Conservation (phyloP, 208 protist species). For the Herpetomonas samuelpessoai region DNA sequence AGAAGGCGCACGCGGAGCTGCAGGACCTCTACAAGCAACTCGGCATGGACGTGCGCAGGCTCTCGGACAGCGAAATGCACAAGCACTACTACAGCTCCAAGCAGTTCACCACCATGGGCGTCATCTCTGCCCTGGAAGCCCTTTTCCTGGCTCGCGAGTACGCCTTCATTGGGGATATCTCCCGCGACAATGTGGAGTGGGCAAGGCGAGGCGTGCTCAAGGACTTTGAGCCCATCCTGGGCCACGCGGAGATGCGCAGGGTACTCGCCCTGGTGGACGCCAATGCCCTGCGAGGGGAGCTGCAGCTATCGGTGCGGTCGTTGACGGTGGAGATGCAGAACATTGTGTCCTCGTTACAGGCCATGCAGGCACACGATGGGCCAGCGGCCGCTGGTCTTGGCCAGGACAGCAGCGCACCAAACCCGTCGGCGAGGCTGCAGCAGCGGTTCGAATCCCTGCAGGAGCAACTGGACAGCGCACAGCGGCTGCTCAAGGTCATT, state of each 20-base stretch:
- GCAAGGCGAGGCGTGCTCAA: constrained; percentile 45
- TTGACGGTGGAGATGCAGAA: constrained; percentile 30
- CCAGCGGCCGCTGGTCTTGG: background rate
- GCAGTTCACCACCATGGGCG: constrained; percentile 49
- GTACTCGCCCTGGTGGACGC: constrained; percentile 65
- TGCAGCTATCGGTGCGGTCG: constrained; percentile 30
- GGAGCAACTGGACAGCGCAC: constrained; percentile 26
- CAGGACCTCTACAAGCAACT: constrained; percentile 60
- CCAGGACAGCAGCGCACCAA: constrained; percentile 6
- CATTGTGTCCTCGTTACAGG: constrained; percentile 13
- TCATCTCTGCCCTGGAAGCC: constrained; percentile 69
- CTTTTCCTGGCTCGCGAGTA: constrained; percentile 74
- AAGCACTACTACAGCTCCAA: constrained; percentile 64
- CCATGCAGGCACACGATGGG: constrained; percentile 22
- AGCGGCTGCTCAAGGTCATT: constrained; percentile 34
- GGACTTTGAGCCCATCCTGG: constrained; percentile 61
- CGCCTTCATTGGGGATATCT: constrained; percentile 72
- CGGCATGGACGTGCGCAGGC: constrained; percentile 65
- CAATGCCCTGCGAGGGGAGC: constrained; percentile 58
- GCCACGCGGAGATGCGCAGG: constrained; percentile 46
- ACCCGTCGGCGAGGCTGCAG: constrained; percentile 12
- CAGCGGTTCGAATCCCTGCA: constrained; percentile 29
- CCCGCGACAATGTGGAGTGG: constrained; percentile 55
- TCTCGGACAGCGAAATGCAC: constrained; percentile 60
- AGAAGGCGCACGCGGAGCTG: constrained; percentile 73